Conservation (phyloP, 768 basidiomycete species). For the Punctularia strigosozonata region DNA sequence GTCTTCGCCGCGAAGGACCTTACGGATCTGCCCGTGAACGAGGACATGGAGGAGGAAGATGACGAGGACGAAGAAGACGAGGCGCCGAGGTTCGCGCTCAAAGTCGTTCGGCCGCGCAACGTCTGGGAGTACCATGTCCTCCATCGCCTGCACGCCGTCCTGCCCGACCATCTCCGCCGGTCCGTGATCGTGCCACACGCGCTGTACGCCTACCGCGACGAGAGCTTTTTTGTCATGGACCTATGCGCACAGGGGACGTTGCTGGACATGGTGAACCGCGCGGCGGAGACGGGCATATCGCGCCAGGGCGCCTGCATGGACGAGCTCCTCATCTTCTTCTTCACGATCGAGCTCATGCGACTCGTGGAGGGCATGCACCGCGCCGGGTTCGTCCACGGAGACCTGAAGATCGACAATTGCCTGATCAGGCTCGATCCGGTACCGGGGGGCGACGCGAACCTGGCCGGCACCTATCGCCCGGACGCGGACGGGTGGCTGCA, state of each 20-base stretch:
- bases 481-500: conserved; percentile 75
- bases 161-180: conserved; percentile 44
- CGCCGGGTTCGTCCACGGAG: conserved; percentile 88
- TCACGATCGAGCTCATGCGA: conserved; percentile 81
- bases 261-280: conserved; percentile 84
- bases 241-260: conserved; percentile 87
- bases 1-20: conserved; percentile 78
- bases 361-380: conserved; percentile 73
- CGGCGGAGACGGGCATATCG: conserved; percentile 59
- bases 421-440: conserved; percentile 84
- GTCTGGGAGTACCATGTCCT: conserved; percentile 91
- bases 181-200: conserved; percentile 72
- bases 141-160: conserved; percentile 56
- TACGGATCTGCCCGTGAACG: conserved; percentile 27
- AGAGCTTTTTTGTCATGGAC: conserved; percentile 83
- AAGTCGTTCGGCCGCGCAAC: conserved; percentile 81
- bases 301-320: conserved; percentile 78
- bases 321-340: conserved; percentile 91
- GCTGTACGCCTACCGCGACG: conserved; percentile 77
- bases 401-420: conserved; percentile 98
- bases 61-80: conserved; percentile 45
- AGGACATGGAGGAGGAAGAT: conserved; percentile 33
- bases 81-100: conserved; percentile 64
- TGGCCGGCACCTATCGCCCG: conserved; percentile 69
- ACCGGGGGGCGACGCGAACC: conserved; percentile 53